These are phyloP conservation scores for Rhodotorula kratochvilovae DNA, from an alignment of 768 basidiomycete species.

Conservation along the genomic window DNA sequence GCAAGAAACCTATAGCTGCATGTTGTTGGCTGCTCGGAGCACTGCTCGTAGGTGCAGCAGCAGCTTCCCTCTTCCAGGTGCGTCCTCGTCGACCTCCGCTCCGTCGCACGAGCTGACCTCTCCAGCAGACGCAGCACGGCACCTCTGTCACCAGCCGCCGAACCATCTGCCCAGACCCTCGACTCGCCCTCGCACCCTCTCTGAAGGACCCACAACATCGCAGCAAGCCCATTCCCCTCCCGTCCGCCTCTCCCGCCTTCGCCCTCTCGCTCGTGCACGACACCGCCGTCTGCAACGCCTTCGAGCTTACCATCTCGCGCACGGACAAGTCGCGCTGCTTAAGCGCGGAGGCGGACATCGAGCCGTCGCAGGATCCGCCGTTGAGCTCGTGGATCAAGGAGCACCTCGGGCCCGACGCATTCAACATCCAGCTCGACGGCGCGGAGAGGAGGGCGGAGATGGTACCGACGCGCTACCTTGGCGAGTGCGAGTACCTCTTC, in stretches of 20 bases:
- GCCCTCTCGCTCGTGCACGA: conserved; percentile 18
- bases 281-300: conserved; percentile 21
- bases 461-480: conserved; percentile 4
- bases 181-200: neutral
- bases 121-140: too few relatives aligned
- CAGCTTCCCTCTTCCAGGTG: neutral
- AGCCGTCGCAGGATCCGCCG: conserved; percentile 6
- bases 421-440: conserved; percentile 24
- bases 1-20: neutral
- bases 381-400: neutral
- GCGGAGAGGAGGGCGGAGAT: conserved; percentile 18
- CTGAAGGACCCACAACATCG: neutral
- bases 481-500: conserved; percentile 16
- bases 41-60: neutral
- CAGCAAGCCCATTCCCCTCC: neutral
- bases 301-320: conserved; percentile 13
- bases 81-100: too few relatives aligned
- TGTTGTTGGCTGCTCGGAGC: neutral
- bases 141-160: too few relatives aligned
- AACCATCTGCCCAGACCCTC: conserved; percentile 2
- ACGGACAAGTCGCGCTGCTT: neutral
- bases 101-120: neutral
- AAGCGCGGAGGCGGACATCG: neutral
- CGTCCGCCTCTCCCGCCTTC: conserved; percentile 6
- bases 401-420: conserved; percentile 20